A percentile compares a stretch with the other conserved stretches of the same genome.
These are phyloP conservation scores for Penicillium sp. DNA, from an alignment of 2,329 filamentous ascomycete species.

Conservation along the genomic window DNA sequence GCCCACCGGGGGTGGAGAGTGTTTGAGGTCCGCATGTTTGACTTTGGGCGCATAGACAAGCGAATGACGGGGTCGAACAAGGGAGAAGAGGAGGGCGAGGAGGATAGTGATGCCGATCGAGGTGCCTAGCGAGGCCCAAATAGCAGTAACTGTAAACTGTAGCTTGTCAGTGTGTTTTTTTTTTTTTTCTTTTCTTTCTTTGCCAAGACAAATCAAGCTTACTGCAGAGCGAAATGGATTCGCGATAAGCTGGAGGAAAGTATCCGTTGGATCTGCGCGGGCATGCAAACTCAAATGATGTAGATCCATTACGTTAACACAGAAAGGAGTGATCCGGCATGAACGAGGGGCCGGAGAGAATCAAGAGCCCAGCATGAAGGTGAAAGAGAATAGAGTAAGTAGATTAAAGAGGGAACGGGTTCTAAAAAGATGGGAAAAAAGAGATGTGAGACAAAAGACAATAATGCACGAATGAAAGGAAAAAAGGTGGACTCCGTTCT, in stretches of 20 bases:
- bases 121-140: slow-evolving; percentile 75
- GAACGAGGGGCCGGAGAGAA: slow-evolving; percentile 11
- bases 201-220: slow-evolving; percentile 16
- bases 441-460: slow-evolving; percentile 18
- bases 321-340: slow-evolving; percentile 21
- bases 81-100: slow-evolving; percentile 77
- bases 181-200: background rate
- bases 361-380: slow-evolving; percentile 15
- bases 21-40: slow-evolving; percentile 86
- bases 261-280: slow-evolving; percentile 31
- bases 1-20: slow-evolving; percentile 80
- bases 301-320: slow-evolving; percentile 27
- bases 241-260: slow-evolving; percentile 45
- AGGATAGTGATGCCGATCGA: slow-evolving; percentile 72
- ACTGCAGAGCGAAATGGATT: slow-evolving; percentile 47
- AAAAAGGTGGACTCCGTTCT: slow-evolving; percentile 17
- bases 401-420: background rate
- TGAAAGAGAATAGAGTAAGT: slow-evolving; percentile 11
- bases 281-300: slow-evolving; percentile 20
- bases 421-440: slow-evolving; percentile 6
- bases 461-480: slow-evolving; percentile 15
- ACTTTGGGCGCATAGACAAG: slow-evolving; percentile 92
- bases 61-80: slow-evolving; percentile 85
- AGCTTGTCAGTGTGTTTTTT: slow-evolving; percentile 9
- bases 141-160: slow-evolving; percentile 59